These are phyloP conservation scores for Bruguiera hainesii DNA, from an alignment of 441 rosid genomes.

Conservation along the genomic window DNA sequence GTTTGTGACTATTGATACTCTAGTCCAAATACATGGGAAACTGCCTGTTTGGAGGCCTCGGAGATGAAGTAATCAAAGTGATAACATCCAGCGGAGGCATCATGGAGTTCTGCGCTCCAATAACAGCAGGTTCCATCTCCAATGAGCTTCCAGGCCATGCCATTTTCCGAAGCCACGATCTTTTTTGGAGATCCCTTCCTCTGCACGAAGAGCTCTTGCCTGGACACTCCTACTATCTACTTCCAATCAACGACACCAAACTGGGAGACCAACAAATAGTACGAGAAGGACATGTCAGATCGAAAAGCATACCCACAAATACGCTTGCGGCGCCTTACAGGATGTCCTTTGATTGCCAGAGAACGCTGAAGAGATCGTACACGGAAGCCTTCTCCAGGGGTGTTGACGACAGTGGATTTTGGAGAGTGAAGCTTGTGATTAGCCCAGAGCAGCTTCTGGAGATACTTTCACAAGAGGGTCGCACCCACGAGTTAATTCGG, in stretches of 20 bases:
- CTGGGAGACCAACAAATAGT: constrained; percentile 25
- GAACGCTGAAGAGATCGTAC: constrained; percentile 52
- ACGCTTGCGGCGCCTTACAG: constrained; percentile 47
- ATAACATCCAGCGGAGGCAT: constrained; percentile 52
- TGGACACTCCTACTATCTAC: constrained; percentile 58
- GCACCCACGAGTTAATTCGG: constrained; percentile 66
- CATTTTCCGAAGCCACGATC: constrained; percentile 46
- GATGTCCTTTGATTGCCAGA: constrained; percentile 57
- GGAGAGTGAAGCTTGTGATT: constrained; percentile 81
- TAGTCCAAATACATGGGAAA: constrained; percentile 49
- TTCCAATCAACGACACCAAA: constrained; percentile 33
- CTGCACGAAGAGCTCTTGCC: constrained; percentile 39
- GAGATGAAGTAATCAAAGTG: constrained; percentile 49
- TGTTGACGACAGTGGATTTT: constrained; percentile 37
- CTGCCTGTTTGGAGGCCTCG: constrained; percentile 70
- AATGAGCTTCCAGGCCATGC: constrained; percentile 54
- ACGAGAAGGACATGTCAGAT: constrained; percentile 50
- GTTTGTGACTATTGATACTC: neutral
- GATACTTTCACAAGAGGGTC: constrained; percentile 62
- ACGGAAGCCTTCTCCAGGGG: constrained; percentile 52
- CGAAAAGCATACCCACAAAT: constrained; percentile 45
- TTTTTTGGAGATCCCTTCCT: constrained; percentile 49
- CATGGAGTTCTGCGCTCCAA: constrained; percentile 51
- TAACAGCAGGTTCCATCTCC: constrained; percentile 53
- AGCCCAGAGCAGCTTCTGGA: constrained; percentile 56